phyloP scores from a whole-genome alignment of 176 grass and related monocot genomes.

The Chloris gayana region DNA sequence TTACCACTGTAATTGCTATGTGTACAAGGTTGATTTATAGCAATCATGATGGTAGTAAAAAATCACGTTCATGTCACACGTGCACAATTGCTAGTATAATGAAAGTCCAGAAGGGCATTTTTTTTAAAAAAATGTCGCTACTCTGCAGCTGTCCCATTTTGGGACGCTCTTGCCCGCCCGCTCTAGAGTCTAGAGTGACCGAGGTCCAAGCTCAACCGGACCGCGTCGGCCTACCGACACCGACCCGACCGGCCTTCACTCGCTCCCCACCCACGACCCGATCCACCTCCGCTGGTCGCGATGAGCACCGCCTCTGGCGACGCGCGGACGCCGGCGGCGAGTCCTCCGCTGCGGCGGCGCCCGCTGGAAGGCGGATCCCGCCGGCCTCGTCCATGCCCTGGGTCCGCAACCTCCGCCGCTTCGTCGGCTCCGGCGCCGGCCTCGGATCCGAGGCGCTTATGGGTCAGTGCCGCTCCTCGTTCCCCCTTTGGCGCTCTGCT shows the following conservation, averaged over 20 bases:
- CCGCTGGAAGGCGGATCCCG: slow-evolving; percentile 70
- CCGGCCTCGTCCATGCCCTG: slow-evolving; percentile 88
- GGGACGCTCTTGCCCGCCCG: no score
- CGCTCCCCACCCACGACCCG: slow-evolving; percentile 33
- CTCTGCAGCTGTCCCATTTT: no score
- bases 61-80: no score
- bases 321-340: slow-evolving; percentile 42
- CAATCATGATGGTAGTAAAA: no score
- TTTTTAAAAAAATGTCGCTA: no score
- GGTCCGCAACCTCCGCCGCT: slow-evolving; percentile 94
- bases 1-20: no score
- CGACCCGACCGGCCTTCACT: neutral
- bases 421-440: slow-evolving; percentile 80
- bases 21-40: no score
- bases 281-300: slow-evolving; percentile 16
- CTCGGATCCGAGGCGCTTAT: slow-evolving; percentile 94
- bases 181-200: neutral
- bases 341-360: slow-evolving; percentile 39
- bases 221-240: slow-evolving; percentile 9
- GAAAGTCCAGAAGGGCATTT: no score
- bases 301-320: slow-evolving; percentile 76
- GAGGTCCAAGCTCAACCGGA: neutral
- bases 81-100: no score
- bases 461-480: slow-evolving; percentile 52
- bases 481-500: neutral